A percentile compares a stretch with the other conserved stretches of the same genome.
These are phyloP conservation scores for Sporothrix brasiliensis DNA, from an alignment of 2,329 filamentous ascomycete genomes.

Conservation along the genomic window DNA sequence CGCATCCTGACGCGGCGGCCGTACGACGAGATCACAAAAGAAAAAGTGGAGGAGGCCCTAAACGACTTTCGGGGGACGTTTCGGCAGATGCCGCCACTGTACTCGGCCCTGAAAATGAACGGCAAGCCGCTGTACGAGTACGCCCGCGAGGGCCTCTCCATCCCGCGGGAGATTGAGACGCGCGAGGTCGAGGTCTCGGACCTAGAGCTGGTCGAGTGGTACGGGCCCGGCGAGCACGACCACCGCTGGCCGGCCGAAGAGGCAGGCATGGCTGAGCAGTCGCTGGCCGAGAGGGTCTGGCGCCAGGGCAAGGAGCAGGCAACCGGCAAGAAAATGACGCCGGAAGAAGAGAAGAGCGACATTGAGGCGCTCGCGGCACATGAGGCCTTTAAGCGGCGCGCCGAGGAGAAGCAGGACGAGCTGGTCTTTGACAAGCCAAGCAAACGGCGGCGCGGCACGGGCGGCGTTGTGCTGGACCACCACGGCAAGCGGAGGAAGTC, in stretches of 20 bases:
- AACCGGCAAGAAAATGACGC: slow-evolving; percentile 51
- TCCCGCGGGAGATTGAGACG: slow-evolving; percentile 81
- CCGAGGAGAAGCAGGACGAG: slow-evolving; percentile 60
- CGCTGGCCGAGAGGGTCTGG: slow-evolving; percentile 73
- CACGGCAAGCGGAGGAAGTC: slow-evolving; percentile 37
- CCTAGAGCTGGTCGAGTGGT: slow-evolving; percentile 81
- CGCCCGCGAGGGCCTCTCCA: slow-evolving; percentile 82
- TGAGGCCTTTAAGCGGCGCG: slow-evolving; percentile 60
- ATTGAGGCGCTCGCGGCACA: slow-evolving; percentile 58
- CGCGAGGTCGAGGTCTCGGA: slow-evolving; percentile 76
- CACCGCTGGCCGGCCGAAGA: slow-evolving; percentile 80
- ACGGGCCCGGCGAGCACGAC: slow-evolving; percentile 76
- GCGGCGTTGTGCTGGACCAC: slow-evolving; percentile 21
- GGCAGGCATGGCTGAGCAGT: slow-evolving; percentile 73
- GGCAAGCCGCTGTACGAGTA: slow-evolving; percentile 97
- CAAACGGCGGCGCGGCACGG: slow-evolving; percentile 44
- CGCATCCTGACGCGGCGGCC: slow-evolving; percentile 75
- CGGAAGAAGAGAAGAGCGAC: slow-evolving; percentile 60
- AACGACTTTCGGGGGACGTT: slow-evolving; percentile 77
- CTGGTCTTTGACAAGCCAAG: slow-evolving; percentile 57
- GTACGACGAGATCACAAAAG: slow-evolving; percentile 79
- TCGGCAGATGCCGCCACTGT: slow-evolving; percentile 88
- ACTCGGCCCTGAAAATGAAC: slow-evolving; percentile 88
- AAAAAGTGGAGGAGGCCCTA: slow-evolving; percentile 76
- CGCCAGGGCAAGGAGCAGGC: slow-evolving; percentile 62